A percentile compares a stretch with the other conserved stretches of the same genome.
These are phyloP conservation scores for Podaxis sp. DNA, from an alignment of 768 basidiomycete genomes.

Conservation along the genomic window DNA sequence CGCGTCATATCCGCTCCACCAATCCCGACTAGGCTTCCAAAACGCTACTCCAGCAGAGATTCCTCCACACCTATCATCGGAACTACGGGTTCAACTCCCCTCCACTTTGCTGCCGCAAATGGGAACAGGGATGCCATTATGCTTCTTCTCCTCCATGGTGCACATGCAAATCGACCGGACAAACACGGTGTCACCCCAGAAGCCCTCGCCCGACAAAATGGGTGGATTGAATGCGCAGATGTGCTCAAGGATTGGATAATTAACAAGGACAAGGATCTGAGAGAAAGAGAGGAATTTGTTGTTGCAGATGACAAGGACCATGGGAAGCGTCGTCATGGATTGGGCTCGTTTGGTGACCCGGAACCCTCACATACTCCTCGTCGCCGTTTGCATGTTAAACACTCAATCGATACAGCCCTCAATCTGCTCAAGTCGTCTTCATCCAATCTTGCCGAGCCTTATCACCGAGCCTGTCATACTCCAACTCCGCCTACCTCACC, in stretches of 20 bases:
- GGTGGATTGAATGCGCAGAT: slow-evolving; percentile 74
- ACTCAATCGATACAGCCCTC: slow-evolving; percentile 72
- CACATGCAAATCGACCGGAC: slow-evolving; percentile 75
- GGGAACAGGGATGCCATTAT: slow-evolving; percentile 78
- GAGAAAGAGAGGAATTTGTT: slow-evolving; percentile 39
- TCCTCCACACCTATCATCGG: slow-evolving; percentile 69
- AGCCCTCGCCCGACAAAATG: slow-evolving; percentile 73
- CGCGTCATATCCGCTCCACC: slow-evolving; percentile 13
- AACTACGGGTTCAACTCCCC: slow-evolving; percentile 85
- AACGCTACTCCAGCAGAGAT: slow-evolving; percentile 66
- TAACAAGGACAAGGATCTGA: slow-evolving; percentile 58
- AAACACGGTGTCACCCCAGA: slow-evolving; percentile 92
- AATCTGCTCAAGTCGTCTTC: slow-evolving; percentile 43
- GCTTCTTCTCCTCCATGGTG: slow-evolving; percentile 81
- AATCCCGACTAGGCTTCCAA: slow-evolving; percentile 48
- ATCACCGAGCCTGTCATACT: slow-evolving; percentile 16
- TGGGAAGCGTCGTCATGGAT: slow-evolving; percentile 1
- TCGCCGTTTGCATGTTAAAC: slow-evolving; percentile 65
- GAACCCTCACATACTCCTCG: slow-evolving; percentile 30
- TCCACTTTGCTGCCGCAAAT: slow-evolving; percentile 96
- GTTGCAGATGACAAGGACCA: slow-evolving; percentile 15
- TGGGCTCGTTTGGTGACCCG: slow-evolving; percentile 16
- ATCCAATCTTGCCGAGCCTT: slow-evolving; percentile 25
- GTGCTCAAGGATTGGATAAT: slow-evolving; percentile 63
- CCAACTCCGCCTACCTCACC: slow-evolving; percentile 41